Conservation (phyloP, 2,329 filamentous ascomycete genomes). For the Stemphylium lycopersici region DNA sequence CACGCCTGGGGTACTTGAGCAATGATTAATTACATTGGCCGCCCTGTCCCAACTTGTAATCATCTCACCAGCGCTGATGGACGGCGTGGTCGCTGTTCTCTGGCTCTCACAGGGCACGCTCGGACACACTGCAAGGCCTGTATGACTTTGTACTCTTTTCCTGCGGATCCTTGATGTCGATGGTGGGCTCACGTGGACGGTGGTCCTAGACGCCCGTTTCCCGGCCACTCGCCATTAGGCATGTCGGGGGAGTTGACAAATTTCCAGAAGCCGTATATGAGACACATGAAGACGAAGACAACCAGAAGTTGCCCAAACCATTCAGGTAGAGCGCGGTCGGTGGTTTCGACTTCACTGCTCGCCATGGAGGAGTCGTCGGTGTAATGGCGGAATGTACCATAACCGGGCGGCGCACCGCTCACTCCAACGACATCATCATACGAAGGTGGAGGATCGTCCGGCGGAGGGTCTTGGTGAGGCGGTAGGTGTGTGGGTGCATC, state of each 20-base stretch:
- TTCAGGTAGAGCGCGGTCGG: constrained; percentile 34
- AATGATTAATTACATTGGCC: no score
- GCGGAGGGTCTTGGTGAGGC: constrained; percentile 7
- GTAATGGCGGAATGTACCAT: constrained; percentile 39
- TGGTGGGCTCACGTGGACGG: not conserved
- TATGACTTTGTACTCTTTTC: no score
- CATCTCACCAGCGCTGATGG: no score
- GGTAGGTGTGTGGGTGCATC: constrained; percentile 10
- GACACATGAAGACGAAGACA: constrained; percentile 32
- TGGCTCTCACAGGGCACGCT: no score
- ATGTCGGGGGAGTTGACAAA: constrained; percentile 27
- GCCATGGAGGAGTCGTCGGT: constrained; percentile 38
- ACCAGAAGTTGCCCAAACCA: constrained; percentile 38
- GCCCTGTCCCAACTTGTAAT: no score
- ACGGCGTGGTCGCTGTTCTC: no score
- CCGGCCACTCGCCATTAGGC: constrained; percentile 17
- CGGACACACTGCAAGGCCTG: no score
- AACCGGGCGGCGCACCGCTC: constrained; percentile 32
- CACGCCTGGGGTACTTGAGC: no score
- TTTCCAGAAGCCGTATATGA: constrained; percentile 42
- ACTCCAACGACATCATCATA: constrained; percentile 42
- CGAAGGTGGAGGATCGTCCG: constrained; percentile 41
- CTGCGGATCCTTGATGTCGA: no score
- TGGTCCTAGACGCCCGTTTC: not conserved
- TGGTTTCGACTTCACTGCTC: constrained; percentile 36